Base-by-base conservation (phyloP, 257 asterid genomes). In the Cynanchum wilfordii region DNA sequence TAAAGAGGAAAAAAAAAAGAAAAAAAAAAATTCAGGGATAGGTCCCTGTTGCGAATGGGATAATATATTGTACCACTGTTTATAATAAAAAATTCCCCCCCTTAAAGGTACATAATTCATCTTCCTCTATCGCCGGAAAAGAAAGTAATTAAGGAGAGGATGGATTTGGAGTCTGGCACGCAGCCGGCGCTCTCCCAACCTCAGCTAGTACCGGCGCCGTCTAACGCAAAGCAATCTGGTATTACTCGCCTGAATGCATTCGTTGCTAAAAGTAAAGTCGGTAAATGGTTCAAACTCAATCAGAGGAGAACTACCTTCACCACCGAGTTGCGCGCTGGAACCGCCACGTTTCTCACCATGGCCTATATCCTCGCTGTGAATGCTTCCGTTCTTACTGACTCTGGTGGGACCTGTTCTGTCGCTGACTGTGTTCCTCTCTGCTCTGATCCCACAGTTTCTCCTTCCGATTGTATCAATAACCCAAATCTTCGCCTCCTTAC, bases 291-390 rank as follows among this genome's bases (percentile, higher is more conserved):
- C 89, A 95, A 95, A 55, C 75, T 95, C 80, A 68, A 79, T 13
- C 88, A 95, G n/a, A 84, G 99, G 44, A 86, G 86, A 83, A 84
- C 97, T 69, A 84, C 88, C 16, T 92, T 95, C 86, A 89, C 98
- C 74, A 95, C 99, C 67, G 99, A 95, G 85, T 89, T 95, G 83
- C 98, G 96, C 50, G 99, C 99, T 67, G 99, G 99, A 73, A 95
- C 98, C 77, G 84, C 99, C 73, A 95, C 99, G 0, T 95, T 95
- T 77, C 95, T 95, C 70, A 95, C 99, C 69, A 90, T 95, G 98
- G 99, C 99, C 38, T 95, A 95, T 84, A 95, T 95, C 83, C 87
- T 95, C 45, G 98, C 99, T 73, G 99, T 95, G 36, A 95, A 95
- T 86, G 97, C 99, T 69, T 91, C 98, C 62, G 92, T 95, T 10